Evolutionary conservation across 2,329 filamentous ascomycete species (phyloP), one percentile per base, ranked within the genome.

Genomic region (Monilinia fructigena): DNA sequence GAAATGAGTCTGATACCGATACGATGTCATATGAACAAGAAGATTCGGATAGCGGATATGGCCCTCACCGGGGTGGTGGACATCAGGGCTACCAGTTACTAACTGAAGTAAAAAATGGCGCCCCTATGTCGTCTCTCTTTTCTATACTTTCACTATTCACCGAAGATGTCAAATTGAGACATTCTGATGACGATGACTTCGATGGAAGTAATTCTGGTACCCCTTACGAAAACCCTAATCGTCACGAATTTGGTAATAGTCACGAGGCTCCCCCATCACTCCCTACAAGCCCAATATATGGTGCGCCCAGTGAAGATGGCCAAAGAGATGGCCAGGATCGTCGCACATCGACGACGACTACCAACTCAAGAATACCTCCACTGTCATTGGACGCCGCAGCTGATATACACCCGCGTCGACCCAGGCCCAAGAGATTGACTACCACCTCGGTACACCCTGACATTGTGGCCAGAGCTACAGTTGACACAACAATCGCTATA

Each of bases 61-160:
- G 89, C 38, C 80, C 83, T 53, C 79, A 81, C 52, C 79, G 82
- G 42, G 78, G 84, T 6, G 85, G 86, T 47, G 85, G 84, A 10
- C 88, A 91, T 66, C 93, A 97, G 76, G 91, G 90, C 42, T 99
- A 99, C 74, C 95, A 98, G 76, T 84, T 99, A 50, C 82, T 99
- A 64, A 99, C 95, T 0, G 96, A 99, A 78, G 94, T 99, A 63
- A 96, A 95, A 74, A 99, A 99, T 74, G 95, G 95, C 18, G 93
- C 95, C 1, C 94, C 96, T 1, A 97, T 99, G 94, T 99, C 95
- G 6, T 99, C 95, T 0, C 80, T 99, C 2, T 99, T 99, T 78
- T 98, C 95, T 0, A 97, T 99, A 71, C 87, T 99, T 79, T 96
- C 94, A 2, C 82, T 99, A 0, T 99, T 99, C 75, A 99, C 95